phyloP scores from a whole-genome alignment of 2,329 filamentous ascomycete genomes.

The Phaeophleospora eucalypticola region DNA sequence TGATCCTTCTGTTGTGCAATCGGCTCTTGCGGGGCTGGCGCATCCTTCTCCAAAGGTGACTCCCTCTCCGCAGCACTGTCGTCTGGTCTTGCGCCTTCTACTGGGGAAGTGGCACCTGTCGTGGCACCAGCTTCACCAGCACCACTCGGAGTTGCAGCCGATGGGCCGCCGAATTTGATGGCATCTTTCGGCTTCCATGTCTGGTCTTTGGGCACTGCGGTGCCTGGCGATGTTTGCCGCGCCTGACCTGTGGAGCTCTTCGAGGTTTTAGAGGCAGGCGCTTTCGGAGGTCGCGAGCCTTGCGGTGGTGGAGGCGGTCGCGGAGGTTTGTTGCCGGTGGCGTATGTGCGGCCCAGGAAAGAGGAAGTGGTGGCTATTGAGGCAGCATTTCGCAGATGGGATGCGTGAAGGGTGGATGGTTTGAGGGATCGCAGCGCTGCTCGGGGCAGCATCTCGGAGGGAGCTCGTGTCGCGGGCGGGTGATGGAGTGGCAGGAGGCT shows the following conservation, averaged over 20 bases:
- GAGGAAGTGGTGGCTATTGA: slow-evolving; percentile 14
- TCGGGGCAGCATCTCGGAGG: slow-evolving; percentile 29
- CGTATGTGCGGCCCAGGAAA: slow-evolving; percentile 25
- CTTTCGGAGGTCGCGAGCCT: slow-evolving; percentile 12
- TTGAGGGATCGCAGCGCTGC: slow-evolving; percentile 27
- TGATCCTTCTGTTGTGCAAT: slow-evolving; percentile 28
- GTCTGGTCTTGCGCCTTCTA: slow-evolving; percentile 33
- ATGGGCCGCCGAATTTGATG: slow-evolving; percentile 35
- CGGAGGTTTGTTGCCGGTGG: slow-evolving; percentile 19
- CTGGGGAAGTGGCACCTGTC: slow-evolving; percentile 19
- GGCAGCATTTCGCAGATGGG: slow-evolving; percentile 18
- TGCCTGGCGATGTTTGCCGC: slow-evolving; percentile 33
- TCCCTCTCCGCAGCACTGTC: slow-evolving; percentile 28
- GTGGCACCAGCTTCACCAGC: slow-evolving; percentile 14
- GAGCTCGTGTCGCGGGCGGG: neutral
- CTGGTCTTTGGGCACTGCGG: slow-evolving; percentile 33
- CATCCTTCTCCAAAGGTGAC: slow-evolving; percentile 16
- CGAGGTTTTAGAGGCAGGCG: slow-evolving; percentile 19
- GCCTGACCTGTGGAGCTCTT: slow-evolving; percentile 18
- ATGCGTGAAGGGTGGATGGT: slow-evolving; percentile 12
- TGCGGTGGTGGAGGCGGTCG: slow-evolving; percentile 16
- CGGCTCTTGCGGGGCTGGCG: slow-evolving; percentile 23
- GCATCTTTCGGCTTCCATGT: slow-evolving; percentile 40
- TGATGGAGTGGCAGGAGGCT: neutral
- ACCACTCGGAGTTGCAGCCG: slow-evolving; percentile 16